phyloP scores from a whole-genome alignment of 2,329 filamentous ascomycete genomes.

The Neoarthrinium moseri region DNA sequence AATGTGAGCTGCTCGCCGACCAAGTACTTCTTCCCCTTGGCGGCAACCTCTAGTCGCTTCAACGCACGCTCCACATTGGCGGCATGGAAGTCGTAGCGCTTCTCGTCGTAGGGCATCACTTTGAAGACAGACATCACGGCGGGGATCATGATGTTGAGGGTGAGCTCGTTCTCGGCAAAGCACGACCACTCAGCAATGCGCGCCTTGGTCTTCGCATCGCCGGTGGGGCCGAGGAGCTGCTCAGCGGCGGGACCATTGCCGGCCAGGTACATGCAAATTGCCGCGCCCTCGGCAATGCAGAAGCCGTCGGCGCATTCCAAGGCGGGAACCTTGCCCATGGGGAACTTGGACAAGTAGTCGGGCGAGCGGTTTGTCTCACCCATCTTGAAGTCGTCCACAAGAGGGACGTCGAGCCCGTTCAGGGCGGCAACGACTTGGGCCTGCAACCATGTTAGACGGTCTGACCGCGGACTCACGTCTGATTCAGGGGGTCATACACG shows the following conservation, averaged over 20 bases:
- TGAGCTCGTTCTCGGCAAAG: conserved; percentile 37
- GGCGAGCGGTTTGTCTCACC: conserved; percentile 39
- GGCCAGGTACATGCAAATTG: conserved; percentile 47
- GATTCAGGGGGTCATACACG: conserved; percentile 29
- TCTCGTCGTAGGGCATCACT: conserved; percentile 24
- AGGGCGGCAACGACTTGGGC: conserved; percentile 32
- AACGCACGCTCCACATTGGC: conserved; percentile 25
- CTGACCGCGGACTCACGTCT: too few species aligned
- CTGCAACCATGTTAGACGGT: too few species aligned
- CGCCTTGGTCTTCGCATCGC: conserved; percentile 36
- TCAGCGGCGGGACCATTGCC: conserved; percentile 39
- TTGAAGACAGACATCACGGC: conserved; percentile 28
- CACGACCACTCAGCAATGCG: conserved; percentile 44
- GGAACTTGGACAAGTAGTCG: conserved; percentile 49
- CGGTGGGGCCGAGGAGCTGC: conserved; percentile 40
- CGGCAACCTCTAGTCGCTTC: conserved; percentile 26
- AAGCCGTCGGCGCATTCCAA: conserved; percentile 47
- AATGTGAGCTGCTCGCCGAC: conserved; percentile 36
- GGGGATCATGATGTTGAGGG: conserved; percentile 16
- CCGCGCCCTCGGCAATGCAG: conserved; percentile 41
- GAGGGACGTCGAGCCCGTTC: conserved; percentile 36
- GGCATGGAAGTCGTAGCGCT: conserved; percentile 16
- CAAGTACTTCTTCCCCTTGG: conserved; percentile 34
- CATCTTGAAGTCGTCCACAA: conserved; percentile 37
- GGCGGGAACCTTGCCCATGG: conserved; percentile 49